Conservation (phyloP, 129 eudicot species). For the Solidago caesia region DNA sequence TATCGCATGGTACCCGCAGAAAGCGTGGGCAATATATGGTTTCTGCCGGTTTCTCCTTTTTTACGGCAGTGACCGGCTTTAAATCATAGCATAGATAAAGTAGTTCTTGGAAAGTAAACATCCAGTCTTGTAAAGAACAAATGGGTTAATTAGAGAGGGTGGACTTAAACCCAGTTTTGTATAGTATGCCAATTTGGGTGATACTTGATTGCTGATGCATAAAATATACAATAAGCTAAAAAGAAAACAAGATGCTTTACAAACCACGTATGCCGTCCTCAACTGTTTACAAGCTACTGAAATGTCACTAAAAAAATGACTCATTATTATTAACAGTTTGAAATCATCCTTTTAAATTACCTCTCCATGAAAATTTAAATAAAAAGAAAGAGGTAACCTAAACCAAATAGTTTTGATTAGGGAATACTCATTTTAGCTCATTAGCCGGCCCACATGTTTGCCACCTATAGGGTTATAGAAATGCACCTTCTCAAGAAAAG, state of each 20-base stretch:
- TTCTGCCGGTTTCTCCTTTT: no score
- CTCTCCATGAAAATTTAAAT: no score
- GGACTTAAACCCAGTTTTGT: neutral
- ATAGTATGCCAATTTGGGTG: neutral
- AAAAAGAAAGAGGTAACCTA: constrained; percentile 11
- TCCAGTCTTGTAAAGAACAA: neutral
- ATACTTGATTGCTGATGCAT: neutral
- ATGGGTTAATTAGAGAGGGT: neutral
- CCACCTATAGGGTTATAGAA: constrained; percentile 12
- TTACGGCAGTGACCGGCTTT: no score
- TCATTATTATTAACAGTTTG: neutral
- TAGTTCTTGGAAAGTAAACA: no score
- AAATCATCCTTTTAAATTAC: no score
- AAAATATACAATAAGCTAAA: neutral
- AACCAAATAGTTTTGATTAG: constrained; percentile 1
- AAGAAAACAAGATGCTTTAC: no score
- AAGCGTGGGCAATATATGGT: neutral
- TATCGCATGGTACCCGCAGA: neutral
- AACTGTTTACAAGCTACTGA: neutral
- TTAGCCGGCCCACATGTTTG: neutral
- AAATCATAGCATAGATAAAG: no score
- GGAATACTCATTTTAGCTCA: neutral
- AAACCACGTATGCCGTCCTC: neutral
- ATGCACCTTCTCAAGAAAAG: constrained; percentile 82
- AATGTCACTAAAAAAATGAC: neutral